phyloP scores from a whole-genome alignment of 2,329 filamentous ascomycete species.

The Colletotrichum filicis region DNA sequence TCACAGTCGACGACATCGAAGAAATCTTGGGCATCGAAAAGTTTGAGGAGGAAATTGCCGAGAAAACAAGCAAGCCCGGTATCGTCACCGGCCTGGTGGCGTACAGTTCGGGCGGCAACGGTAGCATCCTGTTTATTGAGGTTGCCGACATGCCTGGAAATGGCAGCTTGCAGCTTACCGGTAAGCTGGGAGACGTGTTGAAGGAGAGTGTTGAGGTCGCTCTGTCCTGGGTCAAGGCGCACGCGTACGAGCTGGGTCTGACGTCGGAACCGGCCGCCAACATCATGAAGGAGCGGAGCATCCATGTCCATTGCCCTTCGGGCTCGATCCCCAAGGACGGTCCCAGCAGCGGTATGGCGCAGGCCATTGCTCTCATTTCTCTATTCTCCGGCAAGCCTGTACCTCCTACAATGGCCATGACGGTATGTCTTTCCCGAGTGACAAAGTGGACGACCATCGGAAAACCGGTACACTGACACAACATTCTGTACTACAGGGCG shows the following conservation, averaged over 20 bases:
- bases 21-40: conserved; percentile 91
- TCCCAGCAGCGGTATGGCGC: conserved; percentile 86
- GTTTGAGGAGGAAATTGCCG: conserved; percentile 95
- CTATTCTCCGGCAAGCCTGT: conserved; percentile 89
- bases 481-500: conserved; percentile 57
- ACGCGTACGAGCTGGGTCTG: conserved; percentile 90
- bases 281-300: conserved; percentile 93
- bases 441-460: not conserved
- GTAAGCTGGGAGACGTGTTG: conserved; percentile 94
- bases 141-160: conserved; percentile 96
- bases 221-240: conserved; percentile 95
- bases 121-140: conserved; percentile 97
- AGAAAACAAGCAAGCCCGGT: conserved; percentile 84
- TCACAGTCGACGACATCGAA: conserved; percentile 86
- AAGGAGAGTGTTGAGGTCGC: conserved; percentile 98
- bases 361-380: conserved; percentile 92
- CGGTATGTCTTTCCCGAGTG: conserved; percentile 59
- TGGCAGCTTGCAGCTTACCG: conserved; percentile 92
- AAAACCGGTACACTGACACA: conserved; percentile 25
- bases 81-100: conserved; percentile 97
- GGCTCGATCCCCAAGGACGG: conserved; percentile 97
- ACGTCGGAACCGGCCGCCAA: conserved; percentile 85
- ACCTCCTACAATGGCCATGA: conserved; percentile 95
- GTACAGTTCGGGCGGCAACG: conserved; percentile 91
- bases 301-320: conserved; percentile 96